Evolutionary conservation across 805 yeast species (phyloP), one percentile per base, ranked within the genome.

Genomic region (Saccharomycopsis sp.): DNA sequence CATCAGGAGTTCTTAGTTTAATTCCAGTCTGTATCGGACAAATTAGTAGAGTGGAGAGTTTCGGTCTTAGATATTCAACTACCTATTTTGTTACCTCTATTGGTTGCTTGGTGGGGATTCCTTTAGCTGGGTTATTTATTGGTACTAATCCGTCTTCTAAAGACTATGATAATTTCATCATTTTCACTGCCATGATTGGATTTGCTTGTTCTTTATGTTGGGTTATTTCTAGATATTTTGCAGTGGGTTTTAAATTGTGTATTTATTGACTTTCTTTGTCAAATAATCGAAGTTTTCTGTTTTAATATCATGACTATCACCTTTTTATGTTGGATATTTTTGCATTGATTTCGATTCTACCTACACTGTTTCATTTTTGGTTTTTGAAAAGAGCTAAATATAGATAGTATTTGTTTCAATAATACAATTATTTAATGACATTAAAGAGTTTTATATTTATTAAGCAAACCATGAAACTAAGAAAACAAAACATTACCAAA

Each of bases 11-110:
- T 3, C 59, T 76, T 36, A 67, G 80, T 3, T 51, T 76, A 34
- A 68, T 75, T 13, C 81, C 82, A 2, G 75, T 72, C 2, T 71
- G 80, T 49, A 61, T 72, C 28, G 79, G 77, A 1, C 75, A 71
- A 38, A 72, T 77, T 27, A 72, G 79, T 14, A 66, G 69, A 39
- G 66, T 71, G 1, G 68, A 67, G 34, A 69, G 65, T 46, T 73
- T 72, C 51, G 79, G 79, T 5, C 67, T 67, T 49, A 62, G 76
- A 15, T 74, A 71, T 52, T 69, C 78, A 1, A 67, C 78, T 1
- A 67, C 74, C 49, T 79, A 76, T 54, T 67, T 75, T 34, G 56
- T 75, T 50, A 75, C 73, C 10, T 70, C 84, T 2, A 60, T 74
- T 41, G 61, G 69, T 13, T 61, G 66, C 25, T 57, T 74, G 21